Evolutionary conservation across 306 rosid genomes (phyloP), one percentile per base, ranked within the genome.

Genomic region (Medicago truncatula): DNA sequence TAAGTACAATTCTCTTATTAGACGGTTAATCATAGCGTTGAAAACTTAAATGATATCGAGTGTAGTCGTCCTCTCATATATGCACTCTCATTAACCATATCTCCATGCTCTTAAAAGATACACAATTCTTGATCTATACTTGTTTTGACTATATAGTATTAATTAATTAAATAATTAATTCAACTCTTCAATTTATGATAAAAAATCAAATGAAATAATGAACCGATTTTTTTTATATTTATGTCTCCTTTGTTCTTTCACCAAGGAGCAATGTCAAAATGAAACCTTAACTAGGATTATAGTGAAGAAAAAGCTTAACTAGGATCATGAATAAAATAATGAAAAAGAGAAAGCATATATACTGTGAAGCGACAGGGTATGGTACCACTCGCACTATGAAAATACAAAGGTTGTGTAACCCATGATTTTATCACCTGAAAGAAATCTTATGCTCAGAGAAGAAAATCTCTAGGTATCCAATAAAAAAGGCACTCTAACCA

Each of bases 341-440:
- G 2, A 41, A 82, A 71, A 74, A 39, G 74, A 36, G 71, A 65
- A 71, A 74, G 80, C 84, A 34, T 15, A 60, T 8, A 49, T 5
- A 43, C 8, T 9, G 38, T 36, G 73, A 62, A 44, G 17, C 67
- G 68, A 70, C 84, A 84, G 61, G 73, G 79, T 46, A 83, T 66
- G 83, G 82, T 12, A 81, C 53, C 31, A 39, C 47, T 6, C 41
- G 78, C 76, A 71, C 23, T 57, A 73, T 57, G 40, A 70, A 46
- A 82, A 81, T 56, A 63, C 75, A 31, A 57, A 80, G 74, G 83
- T 58, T 70, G 75, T 66, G 78, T n/a, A 74, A 67, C 87, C 86
- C 89, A 90, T 87, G 90, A 88, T 90, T 87, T 83, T 76, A 82
- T 88, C 87, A 87, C 89, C 88, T 86, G 96, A 79, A 85, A 76